Percentiles rank a stretch among this genome's conserved stretches.
Evolutionary conservation across 1,284 basidiomycete genomes (phyloP).

Genomic region (Ceratobasidium sp.): DNA sequence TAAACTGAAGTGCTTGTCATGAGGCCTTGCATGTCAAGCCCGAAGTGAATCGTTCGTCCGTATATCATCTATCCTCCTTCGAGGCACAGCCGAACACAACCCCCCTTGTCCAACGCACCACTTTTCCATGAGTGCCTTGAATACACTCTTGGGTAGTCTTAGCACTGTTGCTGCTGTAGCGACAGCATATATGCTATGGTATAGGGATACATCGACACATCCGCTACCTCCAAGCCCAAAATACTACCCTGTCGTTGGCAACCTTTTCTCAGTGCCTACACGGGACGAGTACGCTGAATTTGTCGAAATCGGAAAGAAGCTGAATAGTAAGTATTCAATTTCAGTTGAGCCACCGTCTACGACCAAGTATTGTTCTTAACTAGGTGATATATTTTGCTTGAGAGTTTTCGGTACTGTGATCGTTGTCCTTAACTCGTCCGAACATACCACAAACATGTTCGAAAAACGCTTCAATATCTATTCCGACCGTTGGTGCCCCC

Average conservation of each 20-base stretch:
- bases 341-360: background rate
- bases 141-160: background rate
- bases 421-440: slow-evolving; percentile 21
- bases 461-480: slow-evolving; percentile 38
- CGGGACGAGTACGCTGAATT: background rate
- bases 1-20: background rate
- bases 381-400: slow-evolving; percentile 34
- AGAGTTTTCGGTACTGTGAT: slow-evolving; percentile 11
- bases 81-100: background rate
- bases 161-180: background rate
- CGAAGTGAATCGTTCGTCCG: background rate
- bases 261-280: slow-evolving; percentile 1
- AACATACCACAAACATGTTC: slow-evolving; percentile 29
- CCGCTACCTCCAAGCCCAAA: slow-evolving; percentile 25
- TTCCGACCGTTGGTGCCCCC: slow-evolving; percentile 16
- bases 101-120: background rate
- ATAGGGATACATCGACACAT: background rate
- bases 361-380: background rate
- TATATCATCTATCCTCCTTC: background rate
- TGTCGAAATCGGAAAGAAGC: background rate
- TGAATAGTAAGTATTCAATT: background rate
- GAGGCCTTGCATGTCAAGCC: background rate
- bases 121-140: background rate
- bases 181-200: background rate
- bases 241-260: slow-evolving; percentile 5